Conservation (phyloP, 768 basidiomycete species). For the Xerocomellus amylosporus region DNA sequence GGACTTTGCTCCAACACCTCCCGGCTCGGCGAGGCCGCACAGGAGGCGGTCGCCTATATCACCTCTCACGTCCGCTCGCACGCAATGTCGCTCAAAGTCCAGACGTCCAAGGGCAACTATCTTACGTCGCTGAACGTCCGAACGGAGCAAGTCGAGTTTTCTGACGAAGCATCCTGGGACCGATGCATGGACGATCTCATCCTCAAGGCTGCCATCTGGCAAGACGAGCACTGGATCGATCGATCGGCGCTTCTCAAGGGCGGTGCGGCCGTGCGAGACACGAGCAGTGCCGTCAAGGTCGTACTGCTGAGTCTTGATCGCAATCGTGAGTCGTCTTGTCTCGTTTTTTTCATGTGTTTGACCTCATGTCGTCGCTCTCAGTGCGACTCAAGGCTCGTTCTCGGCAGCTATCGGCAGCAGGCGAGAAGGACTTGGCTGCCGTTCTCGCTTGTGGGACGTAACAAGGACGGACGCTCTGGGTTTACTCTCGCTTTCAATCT, state of each 20-base stretch:
- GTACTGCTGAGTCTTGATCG: slow-evolving; percentile 89
- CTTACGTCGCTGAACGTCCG: slow-evolving; percentile 78
- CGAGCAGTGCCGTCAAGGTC: slow-evolving; percentile 65
- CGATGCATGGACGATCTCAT: slow-evolving; percentile 95
- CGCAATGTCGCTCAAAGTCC: slow-evolving; percentile 80
- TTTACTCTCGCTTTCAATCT: background rate
- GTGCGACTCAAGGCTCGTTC: slow-evolving; percentile 91
- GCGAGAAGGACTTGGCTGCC: slow-evolving; percentile 78
- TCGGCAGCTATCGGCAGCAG: slow-evolving; percentile 78
- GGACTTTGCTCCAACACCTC: slow-evolving; percentile 69
- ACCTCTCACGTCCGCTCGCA: slow-evolving; percentile 73
- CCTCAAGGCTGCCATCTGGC: slow-evolving; percentile 89
- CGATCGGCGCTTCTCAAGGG: slow-evolving; percentile 66
- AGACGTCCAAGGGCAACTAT: slow-evolving; percentile 94
- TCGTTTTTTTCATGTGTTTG: slow-evolving; percentile 13
- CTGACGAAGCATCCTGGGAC: slow-evolving; percentile 47
- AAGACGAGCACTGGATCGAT: slow-evolving; percentile 89
- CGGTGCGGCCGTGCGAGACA: slow-evolving; percentile 34
- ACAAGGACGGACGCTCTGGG: slow-evolving; percentile 2
- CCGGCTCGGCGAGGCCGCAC: slow-evolving; percentile 72
- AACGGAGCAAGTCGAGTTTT: slow-evolving; percentile 79
- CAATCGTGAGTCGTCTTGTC: slow-evolving; percentile 60
- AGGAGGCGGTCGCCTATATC: slow-evolving; percentile 71
- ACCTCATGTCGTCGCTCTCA: slow-evolving; percentile 29
- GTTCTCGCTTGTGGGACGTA: slow-evolving; percentile 48